phyloP scores from a whole-genome alignment of 371 early-diverging fungal genomes.

The Mucor plumbeus region DNA sequence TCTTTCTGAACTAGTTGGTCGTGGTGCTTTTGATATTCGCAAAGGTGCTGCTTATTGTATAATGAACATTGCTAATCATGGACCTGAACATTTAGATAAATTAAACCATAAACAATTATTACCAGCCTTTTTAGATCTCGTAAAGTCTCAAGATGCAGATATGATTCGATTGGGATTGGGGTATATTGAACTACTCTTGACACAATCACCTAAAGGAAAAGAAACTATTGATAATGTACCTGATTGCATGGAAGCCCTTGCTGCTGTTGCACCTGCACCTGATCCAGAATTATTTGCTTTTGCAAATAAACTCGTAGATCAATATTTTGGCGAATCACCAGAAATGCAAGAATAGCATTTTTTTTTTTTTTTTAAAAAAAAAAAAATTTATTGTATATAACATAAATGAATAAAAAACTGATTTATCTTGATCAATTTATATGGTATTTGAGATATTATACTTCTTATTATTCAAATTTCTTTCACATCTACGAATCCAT shows the following conservation, averaged over 20 bases:
- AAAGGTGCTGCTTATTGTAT: slow-evolving; percentile 56
- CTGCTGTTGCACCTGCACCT: slow-evolving; percentile 33
- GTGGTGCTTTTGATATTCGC: slow-evolving; percentile 67
- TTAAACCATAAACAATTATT: slow-evolving; percentile 20
- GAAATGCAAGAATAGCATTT: slow-evolving; percentile 23
- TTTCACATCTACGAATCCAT: slow-evolving; percentile 33
- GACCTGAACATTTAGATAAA: slow-evolving; percentile 28
- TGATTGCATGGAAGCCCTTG: slow-evolving; percentile 36
- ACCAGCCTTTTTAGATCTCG: slow-evolving; percentile 26
- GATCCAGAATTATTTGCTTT: slow-evolving; percentile 33
- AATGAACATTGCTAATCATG: slow-evolving; percentile 34
- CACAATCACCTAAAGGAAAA: slow-evolving; percentile 26
- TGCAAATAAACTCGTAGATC: slow-evolving; percentile 33
- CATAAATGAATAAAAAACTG: neutral
- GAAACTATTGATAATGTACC: slow-evolving; percentile 29
- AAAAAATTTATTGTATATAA: slow-evolving; percentile 4
- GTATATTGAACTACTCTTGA: slow-evolving; percentile 30
- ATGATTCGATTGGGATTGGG: slow-evolving; percentile 33
- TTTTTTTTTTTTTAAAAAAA: neutral
- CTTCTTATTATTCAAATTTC: neutral
- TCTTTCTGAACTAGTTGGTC: slow-evolving; percentile 59
- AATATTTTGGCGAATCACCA: slow-evolving; percentile 30
- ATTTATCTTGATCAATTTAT: neutral
- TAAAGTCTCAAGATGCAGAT: slow-evolving; percentile 35
- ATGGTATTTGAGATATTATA: slow-evolving; percentile 1